A percentile compares a stretch with the other conserved stretches of the same genome.
Conservation (phyloP, 495 filamentous ascomycete species). For the Penicillium salamii region DNA sequence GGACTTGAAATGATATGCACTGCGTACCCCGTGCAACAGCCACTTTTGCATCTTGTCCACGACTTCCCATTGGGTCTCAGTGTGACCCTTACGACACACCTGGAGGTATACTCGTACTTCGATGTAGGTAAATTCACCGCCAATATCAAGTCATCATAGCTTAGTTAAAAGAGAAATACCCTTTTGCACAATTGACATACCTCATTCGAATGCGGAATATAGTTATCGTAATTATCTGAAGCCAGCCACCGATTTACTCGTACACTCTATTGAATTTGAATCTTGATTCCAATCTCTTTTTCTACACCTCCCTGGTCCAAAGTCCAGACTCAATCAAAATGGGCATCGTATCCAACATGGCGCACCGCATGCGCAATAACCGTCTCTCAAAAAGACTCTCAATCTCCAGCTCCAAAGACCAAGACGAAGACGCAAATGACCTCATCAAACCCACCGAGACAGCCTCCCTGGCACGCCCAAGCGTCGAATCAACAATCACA, state of each 20-base stretch:
- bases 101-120: background rate
- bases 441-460: constrained; percentile 18
- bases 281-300: no score
- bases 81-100: background rate
- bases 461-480: constrained; percentile 11
- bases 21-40: background rate
- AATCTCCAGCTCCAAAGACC: constrained; percentile 12
- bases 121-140: background rate
- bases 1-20: background rate
- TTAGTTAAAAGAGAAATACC: no score
- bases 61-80: background rate
- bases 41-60: background rate
- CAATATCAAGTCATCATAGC: no score
- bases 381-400: constrained; percentile 17
- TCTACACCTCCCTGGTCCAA: no score
- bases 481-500: constrained; percentile 15
- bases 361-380: constrained; percentile 16
- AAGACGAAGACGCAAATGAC: constrained; percentile 23
- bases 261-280: no score
- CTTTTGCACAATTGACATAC: background rate
- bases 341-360: constrained; percentile 22
- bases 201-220: no score
- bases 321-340: no score
- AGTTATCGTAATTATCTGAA: no score
- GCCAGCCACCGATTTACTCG: no score